These are phyloP conservation scores for Lithocarpus polystachyus DNA, from an alignment of 306 rosid species.

Conservation along the genomic window DNA sequence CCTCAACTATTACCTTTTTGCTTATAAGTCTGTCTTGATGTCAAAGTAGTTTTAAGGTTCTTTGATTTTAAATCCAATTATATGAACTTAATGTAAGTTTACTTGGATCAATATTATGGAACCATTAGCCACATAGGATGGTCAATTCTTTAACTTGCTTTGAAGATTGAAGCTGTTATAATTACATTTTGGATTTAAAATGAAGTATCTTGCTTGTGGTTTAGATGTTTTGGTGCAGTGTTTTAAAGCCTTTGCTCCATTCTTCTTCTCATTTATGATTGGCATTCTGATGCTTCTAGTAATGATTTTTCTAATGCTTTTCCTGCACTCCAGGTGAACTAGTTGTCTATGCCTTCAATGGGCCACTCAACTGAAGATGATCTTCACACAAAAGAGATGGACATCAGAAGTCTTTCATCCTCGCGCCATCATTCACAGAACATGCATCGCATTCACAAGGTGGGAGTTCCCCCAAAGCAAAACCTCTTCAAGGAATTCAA, in stretches of 20 bases:
- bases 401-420: conserved; percentile 41
- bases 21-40: not conserved
- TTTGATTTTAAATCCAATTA: not conserved
- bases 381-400: conserved; percentile 37
- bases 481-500: conserved; percentile 73
- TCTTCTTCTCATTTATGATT: not conserved
- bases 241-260: conserved; percentile 2
- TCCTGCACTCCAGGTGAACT: conserved; percentile 37
- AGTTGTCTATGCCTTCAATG: conserved; percentile 33
- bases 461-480: conserved; percentile 77
- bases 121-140: conserved; percentile 3
- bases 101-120: not conserved
- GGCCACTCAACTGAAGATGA: conserved; percentile 39
- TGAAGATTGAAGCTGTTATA: conserved; percentile 3
- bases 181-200: conserved; percentile 21
- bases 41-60: too few relatives aligned
- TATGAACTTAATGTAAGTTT: not conserved
- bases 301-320: conserved; percentile 12
- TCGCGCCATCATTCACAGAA: conserved; percentile 24
- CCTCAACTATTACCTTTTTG: conserved; percentile 7
- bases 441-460: conserved; percentile 52
- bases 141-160: conserved; percentile 4
- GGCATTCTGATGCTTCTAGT: not conserved
- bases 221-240: not conserved
- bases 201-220: conserved; percentile 9